A percentile compares a stretch with the other conserved stretches of the same genome.
phyloP scores from a whole-genome alignment of 139 green algal species.

The Volvox reticuliferus region DNA sequence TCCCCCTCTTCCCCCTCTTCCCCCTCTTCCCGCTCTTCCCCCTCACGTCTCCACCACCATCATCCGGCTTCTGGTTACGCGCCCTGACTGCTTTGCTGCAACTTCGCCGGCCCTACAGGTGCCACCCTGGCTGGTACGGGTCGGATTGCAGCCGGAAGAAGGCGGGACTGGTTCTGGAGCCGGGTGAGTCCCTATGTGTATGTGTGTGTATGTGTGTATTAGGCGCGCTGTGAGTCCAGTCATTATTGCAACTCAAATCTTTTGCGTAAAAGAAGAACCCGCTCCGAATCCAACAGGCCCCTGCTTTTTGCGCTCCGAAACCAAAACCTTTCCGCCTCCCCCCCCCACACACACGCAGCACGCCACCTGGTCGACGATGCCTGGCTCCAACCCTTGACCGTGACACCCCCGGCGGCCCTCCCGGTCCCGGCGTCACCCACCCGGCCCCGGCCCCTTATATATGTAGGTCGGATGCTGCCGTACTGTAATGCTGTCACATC shows the following conservation, averaged over 20 bases:
- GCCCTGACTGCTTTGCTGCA: no score
- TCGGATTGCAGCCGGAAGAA: constrained; percentile 38
- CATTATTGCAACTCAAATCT: no score
- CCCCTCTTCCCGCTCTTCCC: not conserved
- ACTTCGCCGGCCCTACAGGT: no score
- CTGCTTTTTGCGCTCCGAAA: not conserved
- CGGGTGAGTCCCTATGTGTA: not conserved
- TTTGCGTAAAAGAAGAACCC: no score
- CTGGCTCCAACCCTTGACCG: not conserved
- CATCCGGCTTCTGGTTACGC: no score
- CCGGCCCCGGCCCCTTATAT: constrained; percentile 42
- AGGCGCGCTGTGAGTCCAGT: no score
- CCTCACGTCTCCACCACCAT: no score
- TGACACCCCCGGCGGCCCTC: not conserved
- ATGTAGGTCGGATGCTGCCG: not conserved
- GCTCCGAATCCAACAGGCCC: no score
- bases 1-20: not conserved
- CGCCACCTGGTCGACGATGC: not conserved
- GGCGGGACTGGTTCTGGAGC: constrained; percentile 9
- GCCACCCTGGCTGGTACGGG: constrained; percentile 51
- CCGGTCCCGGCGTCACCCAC: not conserved
- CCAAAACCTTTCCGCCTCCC: not conserved
- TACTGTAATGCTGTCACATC: not conserved
- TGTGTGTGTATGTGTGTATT: no score
- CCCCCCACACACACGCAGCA: not conserved